Conservation (phyloP, 306 rosid species). For the Begonia masoniana region DNA sequence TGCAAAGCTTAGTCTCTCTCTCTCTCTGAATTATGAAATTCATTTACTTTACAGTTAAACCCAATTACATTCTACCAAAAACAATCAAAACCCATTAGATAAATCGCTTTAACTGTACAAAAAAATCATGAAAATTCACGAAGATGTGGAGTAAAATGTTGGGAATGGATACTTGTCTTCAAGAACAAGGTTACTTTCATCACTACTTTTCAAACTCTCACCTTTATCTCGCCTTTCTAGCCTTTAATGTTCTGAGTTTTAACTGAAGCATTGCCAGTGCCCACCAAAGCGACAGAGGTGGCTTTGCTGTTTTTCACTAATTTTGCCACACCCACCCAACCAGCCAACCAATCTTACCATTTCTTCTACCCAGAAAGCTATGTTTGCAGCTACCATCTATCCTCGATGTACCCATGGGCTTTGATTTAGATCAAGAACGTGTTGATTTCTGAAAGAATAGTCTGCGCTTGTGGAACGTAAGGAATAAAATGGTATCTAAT, state of each 20-base stretch:
- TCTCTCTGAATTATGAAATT: neutral
- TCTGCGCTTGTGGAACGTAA: too few relatives aligned
- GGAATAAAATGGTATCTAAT: too few relatives aligned
- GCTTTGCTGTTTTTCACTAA: constrained; percentile 40
- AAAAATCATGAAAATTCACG: constrained; percentile 8
- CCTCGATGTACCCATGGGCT: too few relatives aligned
- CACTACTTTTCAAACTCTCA: constrained; percentile 23
- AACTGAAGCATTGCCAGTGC: constrained; percentile 97
- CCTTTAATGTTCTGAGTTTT: constrained; percentile 12
- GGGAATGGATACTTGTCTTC: constrained; percentile 62
- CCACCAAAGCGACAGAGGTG: constrained; percentile 59
- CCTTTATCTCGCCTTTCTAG: neutral
- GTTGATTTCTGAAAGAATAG: too few relatives aligned
- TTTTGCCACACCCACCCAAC: too few relatives aligned
- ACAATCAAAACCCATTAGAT: neutral
- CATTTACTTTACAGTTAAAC: neutral
- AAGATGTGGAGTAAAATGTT: constrained; percentile 18
- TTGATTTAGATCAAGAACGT: too few relatives aligned
- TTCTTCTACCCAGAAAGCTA: too few relatives aligned
- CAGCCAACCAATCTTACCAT: too few relatives aligned
- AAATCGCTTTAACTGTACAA: neutral
- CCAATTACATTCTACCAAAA: too few relatives aligned
- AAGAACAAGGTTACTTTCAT: constrained; percentile 65
- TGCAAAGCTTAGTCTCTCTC: constrained; percentile 12
- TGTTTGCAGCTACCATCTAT: too few relatives aligned